A percentile compares a stretch with the other conserved stretches of the same genome.
These are phyloP conservation scores for Erodium maritimum DNA, from an alignment of 345 rosid species.

Conservation along the genomic window DNA sequence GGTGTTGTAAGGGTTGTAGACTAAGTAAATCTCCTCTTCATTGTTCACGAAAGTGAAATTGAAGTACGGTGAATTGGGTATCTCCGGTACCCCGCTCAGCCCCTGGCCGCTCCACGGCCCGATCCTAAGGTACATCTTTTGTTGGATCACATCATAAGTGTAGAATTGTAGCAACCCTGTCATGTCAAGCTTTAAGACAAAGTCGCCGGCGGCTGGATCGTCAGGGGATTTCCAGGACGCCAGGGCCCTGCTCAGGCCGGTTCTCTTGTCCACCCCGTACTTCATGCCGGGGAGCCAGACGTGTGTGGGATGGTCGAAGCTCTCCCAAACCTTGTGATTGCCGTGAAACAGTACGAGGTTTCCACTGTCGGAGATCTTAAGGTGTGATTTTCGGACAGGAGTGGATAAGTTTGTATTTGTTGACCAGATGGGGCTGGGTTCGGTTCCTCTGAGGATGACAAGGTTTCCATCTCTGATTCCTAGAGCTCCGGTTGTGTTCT, in stretches of 20 bases:
- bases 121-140: conserved; percentile 27
- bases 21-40: conserved; percentile 23
- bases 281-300: conserved; percentile 32
- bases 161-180: conserved; percentile 26
- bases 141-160: conserved; percentile 33
- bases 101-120: conserved; percentile 67
- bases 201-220: conserved; percentile 28
- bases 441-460: conserved; percentile 11
- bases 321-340: conserved; percentile 22
- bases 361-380: conserved; percentile 29
- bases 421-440: conserved; percentile 17
- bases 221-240: conserved; percentile 26
- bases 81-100: conserved; percentile 63
- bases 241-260: conserved; percentile 5
- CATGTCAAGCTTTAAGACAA: conserved; percentile 8
- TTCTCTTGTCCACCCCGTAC: conserved; percentile 19
- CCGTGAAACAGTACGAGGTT: conserved; percentile 29
- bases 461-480: conserved; percentile 17
- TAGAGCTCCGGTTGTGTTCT: conserved; percentile 15
- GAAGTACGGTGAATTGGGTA: conserved; percentile 30
- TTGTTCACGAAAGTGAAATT: conserved; percentile 24
- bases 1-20: conserved; percentile 18
- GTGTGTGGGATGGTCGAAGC: conserved; percentile 39
- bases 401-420: conserved; percentile 19
- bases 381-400: conserved; percentile 12